These are phyloP conservation scores for Sporothrix curviconia DNA, from an alignment of 2,329 filamentous ascomycete genomes.

Conservation along the genomic window DNA sequence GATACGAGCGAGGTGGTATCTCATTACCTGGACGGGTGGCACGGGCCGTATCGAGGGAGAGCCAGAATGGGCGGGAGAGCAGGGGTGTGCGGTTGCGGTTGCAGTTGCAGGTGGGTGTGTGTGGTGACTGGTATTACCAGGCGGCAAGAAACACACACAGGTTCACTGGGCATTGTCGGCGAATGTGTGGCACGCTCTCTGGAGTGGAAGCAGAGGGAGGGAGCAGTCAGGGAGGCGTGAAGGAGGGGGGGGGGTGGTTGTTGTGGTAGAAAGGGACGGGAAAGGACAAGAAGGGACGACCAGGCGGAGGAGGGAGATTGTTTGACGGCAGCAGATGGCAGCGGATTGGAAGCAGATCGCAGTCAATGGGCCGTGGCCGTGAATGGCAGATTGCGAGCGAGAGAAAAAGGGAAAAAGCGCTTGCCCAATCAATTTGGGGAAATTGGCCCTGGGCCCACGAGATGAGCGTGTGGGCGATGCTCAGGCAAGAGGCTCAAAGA, in stretches of 20 bases:
- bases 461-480: not conserved
- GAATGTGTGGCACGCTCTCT: too few relatives aligned
- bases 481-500: not conserved
- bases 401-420: conserved; percentile 8
- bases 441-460: conserved; percentile 7
- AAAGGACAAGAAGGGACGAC: not conserved
- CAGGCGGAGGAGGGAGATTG: not conserved
- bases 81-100: too few relatives aligned
- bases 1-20: too few relatives aligned
- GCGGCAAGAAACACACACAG: conserved; percentile 2
- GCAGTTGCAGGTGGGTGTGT: not conserved
- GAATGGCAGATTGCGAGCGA: not conserved
- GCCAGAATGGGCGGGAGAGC: not conserved
- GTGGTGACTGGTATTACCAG: too few relatives aligned
- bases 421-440: conserved; percentile 15
- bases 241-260: not conserved
- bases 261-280: not conserved
- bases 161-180: conserved; percentile 13
- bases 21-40: conserved; percentile 5
- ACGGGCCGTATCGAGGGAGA: conserved; percentile 1
- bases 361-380: not conserved
- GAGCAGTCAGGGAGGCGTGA: not conserved
- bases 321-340: too few relatives aligned
- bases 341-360: too few relatives aligned
- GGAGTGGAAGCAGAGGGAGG: not conserved